Conservation (phyloP, 495 filamentous ascomycete genomes). For the Penicillium longicatenatum region DNA sequence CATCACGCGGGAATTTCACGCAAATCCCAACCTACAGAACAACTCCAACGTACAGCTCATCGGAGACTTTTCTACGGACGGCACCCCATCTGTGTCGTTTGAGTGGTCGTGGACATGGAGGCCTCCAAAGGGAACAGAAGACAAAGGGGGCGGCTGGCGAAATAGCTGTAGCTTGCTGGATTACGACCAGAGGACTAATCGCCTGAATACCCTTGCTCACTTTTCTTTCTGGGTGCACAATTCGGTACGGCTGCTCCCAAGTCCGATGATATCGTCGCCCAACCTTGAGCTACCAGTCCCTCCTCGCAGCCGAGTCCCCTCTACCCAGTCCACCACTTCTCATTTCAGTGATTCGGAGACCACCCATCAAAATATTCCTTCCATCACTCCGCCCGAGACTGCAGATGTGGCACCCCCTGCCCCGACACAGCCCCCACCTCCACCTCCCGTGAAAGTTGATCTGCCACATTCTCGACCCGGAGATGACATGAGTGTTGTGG, state of each 20-base stretch:
- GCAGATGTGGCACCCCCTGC: conserved; percentile 48
- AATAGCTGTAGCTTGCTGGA: conserved; percentile 96
- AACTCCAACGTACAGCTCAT: conserved; percentile 93
- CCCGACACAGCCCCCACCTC: conserved; percentile 48
- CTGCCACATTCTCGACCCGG: conserved; percentile 81
- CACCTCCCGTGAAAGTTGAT: conserved; percentile 73
- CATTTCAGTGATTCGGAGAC: conserved; percentile 67
- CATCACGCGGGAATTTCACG: conserved; percentile 92
- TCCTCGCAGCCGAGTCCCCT: conserved; percentile 76
- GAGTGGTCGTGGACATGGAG: conserved; percentile 97
- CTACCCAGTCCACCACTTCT: conserved; percentile 78
- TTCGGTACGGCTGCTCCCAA: conserved; percentile 40
- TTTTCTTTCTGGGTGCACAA: conserved; percentile 96
- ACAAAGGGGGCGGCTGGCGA: conserved; percentile 89
- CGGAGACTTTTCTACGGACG: conserved; percentile 82
- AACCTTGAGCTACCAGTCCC: conserved; percentile 71
- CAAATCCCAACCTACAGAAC: conserved; percentile 96
- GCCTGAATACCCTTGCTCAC: conserved; percentile 80
- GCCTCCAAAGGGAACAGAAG: conserved; percentile 79
- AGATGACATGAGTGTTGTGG: conserved; percentile 82
- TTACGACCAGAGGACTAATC: conserved; percentile 91
- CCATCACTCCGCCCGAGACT: conserved; percentile 61
- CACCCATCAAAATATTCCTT: conserved; percentile 55
- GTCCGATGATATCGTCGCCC: conserved; percentile 59
- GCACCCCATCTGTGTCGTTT: conserved; percentile 81